A percentile compares a stretch with the other conserved stretches of the same genome.
Evolutionary conservation across 306 rosid genomes (phyloP).

Genomic region (Luffa aegyptiaca): DNA sequence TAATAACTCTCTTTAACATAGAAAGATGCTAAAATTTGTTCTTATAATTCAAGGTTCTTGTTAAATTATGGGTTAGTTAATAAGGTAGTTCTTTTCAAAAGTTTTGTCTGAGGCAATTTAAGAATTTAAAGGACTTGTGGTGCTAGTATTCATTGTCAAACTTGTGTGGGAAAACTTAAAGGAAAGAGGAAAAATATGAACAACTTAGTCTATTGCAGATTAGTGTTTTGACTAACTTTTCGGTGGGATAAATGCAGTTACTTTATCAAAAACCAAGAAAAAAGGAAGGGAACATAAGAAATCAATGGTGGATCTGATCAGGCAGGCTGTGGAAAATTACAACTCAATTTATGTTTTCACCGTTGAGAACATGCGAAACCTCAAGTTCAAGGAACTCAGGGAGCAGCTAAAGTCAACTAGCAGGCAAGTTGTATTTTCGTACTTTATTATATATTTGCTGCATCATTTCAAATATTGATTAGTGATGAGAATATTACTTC

Average conservation of each 20-base stretch:
- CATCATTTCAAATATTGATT: neutral
- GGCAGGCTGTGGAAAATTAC: constrained; percentile 65
- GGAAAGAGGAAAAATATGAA: neutral
- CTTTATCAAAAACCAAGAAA: constrained; percentile 85
- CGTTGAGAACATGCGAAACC: constrained; percentile 90
- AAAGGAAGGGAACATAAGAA: constrained; percentile 84
- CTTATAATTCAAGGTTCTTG: neutral
- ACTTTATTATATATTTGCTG: neutral
- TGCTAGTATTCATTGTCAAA: neutral
- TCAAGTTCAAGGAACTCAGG: constrained; percentile 80
- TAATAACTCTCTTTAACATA: neutral
- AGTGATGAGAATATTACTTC: neutral
- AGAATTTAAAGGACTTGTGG: neutral
- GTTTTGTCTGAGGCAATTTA: neutral
- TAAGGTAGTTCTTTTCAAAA: neutral
- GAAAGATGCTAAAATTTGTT: neutral
- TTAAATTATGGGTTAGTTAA: neutral
- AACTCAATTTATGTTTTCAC: constrained; percentile 56
- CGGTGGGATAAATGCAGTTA: constrained; percentile 39
- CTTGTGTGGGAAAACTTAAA: neutral
- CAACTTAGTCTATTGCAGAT: neutral
- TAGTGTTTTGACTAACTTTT: neutral
- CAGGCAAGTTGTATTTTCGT: constrained; percentile 27
- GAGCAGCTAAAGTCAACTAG: constrained; percentile 59
- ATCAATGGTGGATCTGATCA: constrained; percentile 44